Conservation (phyloP, 1,284 basidiomycete genomes). For the Leccinum fallax region DNA sequence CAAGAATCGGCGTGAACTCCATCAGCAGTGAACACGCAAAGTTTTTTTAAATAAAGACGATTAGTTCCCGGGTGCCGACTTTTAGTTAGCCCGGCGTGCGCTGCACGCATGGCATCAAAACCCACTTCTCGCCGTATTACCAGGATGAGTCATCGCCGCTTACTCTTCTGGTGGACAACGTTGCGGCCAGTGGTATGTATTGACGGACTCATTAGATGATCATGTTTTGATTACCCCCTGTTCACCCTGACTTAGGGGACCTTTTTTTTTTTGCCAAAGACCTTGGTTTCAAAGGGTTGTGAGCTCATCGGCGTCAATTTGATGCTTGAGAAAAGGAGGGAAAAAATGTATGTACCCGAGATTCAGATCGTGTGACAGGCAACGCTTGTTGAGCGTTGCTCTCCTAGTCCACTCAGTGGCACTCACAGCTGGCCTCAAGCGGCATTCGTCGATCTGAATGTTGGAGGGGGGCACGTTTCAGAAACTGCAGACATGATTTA, state of each 20-base stretch:
- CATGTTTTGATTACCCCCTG: background rate
- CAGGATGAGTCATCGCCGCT: background rate
- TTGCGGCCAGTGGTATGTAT: background rate
- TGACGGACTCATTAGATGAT: background rate
- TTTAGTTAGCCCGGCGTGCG: conserved; percentile 9
- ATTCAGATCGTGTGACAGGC: background rate
- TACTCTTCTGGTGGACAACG: background rate
- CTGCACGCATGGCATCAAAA: conserved; percentile 18
- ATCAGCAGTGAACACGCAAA: background rate
- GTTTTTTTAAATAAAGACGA: background rate
- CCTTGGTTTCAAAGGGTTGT: background rate
- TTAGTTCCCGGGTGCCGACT: background rate
- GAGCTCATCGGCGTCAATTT: background rate
- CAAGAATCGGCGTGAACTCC: conserved; percentile 1
- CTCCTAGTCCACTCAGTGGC: background rate
- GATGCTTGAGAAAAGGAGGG: background rate
- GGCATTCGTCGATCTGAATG: background rate
- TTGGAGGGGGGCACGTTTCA: background rate
- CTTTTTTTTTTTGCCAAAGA: background rate
- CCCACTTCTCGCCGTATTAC: conserved; percentile 5
- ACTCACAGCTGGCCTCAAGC: background rate
- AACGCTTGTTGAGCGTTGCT: background rate
- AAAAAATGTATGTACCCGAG: background rate
- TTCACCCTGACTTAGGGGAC: background rate
- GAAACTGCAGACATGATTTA: background rate